Percentiles rank a stretch among this genome's conserved stretches.
phyloP scores from a whole-genome alignment of 1,284 basidiomycete species.

The Moesziomyces antarcticus region DNA sequence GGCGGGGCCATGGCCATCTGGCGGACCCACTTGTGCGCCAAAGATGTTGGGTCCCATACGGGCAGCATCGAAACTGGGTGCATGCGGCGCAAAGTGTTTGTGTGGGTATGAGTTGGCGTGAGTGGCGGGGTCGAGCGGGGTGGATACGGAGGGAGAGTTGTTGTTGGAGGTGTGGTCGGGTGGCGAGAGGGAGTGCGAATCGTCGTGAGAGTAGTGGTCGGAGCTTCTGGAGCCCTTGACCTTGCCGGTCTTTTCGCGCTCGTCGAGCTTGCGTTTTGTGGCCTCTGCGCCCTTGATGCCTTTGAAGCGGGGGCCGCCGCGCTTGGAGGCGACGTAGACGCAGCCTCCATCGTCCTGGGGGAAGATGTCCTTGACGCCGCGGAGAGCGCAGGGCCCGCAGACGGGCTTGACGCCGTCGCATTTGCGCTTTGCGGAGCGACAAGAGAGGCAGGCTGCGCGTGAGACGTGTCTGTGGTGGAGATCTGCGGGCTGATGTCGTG shows the following conservation, averaged over 20 bases:
- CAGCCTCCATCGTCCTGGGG: slow-evolving; percentile 51
- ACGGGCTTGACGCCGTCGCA: slow-evolving; percentile 57
- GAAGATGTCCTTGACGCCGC: slow-evolving; percentile 51
- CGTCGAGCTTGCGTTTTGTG: slow-evolving; percentile 48
- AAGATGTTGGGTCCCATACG: slow-evolving; percentile 7
- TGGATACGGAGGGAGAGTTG: slow-evolving; percentile 12
- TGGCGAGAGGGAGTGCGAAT: slow-evolving; percentile 33
- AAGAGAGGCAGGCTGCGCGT: slow-evolving; percentile 56
- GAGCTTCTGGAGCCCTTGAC: slow-evolving; percentile 17
- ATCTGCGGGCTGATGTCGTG: slow-evolving; percentile 12
- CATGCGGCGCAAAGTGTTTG: slow-evolving; percentile 1
- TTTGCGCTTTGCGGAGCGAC: slow-evolving; percentile 57
- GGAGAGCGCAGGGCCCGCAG: slow-evolving; percentile 51
- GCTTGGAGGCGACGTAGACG: slow-evolving; percentile 54
- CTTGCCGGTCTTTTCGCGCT: slow-evolving; percentile 39
- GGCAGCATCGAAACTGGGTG: slow-evolving; percentile 11
- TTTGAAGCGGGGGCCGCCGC: slow-evolving; percentile 61
- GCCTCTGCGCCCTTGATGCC: slow-evolving; percentile 55
- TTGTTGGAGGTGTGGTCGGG: slow-evolving; percentile 18
- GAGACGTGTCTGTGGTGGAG: slow-evolving; percentile 48
- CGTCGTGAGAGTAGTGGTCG: slow-evolving; percentile 21
- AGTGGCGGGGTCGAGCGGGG: slow-evolving; percentile 16
- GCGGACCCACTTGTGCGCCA: slow-evolving; percentile 5
- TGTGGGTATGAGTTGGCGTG: not conserved
- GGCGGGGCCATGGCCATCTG: slow-evolving; percentile 6